Conservation (phyloP, 2,329 filamentous ascomycete species). For the Blumeriella jaapii region DNA sequence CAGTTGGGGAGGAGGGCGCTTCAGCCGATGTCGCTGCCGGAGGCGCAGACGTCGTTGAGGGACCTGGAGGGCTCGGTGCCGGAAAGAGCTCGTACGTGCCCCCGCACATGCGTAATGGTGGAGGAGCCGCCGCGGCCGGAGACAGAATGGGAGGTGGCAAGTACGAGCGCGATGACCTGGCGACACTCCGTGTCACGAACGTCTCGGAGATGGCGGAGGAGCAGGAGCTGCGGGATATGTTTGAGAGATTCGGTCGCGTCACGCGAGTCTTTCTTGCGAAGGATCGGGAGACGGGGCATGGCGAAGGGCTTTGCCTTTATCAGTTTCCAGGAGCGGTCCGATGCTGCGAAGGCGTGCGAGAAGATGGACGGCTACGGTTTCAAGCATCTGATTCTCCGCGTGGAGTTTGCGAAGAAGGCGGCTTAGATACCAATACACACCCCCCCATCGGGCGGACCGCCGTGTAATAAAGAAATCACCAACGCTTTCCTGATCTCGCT, state of each 20-base stretch:
- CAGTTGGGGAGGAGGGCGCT: constrained; percentile 49
- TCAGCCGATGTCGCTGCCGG: constrained; percentile 40
- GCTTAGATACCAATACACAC: constrained; percentile 15
- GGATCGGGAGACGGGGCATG: constrained; percentile 87
- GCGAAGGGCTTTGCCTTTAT: constrained; percentile 99
- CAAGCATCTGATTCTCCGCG: constrained; percentile 75
- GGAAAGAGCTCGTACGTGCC: constrained; percentile 85
- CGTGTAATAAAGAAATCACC: constrained; percentile 11
- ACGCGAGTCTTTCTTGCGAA: constrained; percentile 97
- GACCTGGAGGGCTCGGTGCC: constrained; percentile 45
- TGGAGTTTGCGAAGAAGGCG: constrained; percentile 78
- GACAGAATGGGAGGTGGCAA: constrained; percentile 82
- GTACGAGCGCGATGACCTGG: constrained; percentile 91
- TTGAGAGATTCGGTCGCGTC: constrained; percentile 92
- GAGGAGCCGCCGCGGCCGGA: constrained; percentile 45
- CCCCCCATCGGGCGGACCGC: constrained; percentile 1
- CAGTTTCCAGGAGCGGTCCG: constrained; percentile 80
- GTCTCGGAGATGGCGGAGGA: constrained; percentile 98
- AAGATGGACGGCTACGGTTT: constrained; percentile 97
- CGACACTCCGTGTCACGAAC: constrained; percentile 94
- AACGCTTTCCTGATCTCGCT: too few relatives aligned
- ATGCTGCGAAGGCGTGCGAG: constrained; percentile 85
- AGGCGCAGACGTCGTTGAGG: constrained; percentile 33
- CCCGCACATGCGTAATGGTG: constrained; percentile 72
- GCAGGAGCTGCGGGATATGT: constrained; percentile 89